Conservation (phyloP, 2,329 filamentous ascomycete genomes). For the Monosporascus ibericus region DNA sequence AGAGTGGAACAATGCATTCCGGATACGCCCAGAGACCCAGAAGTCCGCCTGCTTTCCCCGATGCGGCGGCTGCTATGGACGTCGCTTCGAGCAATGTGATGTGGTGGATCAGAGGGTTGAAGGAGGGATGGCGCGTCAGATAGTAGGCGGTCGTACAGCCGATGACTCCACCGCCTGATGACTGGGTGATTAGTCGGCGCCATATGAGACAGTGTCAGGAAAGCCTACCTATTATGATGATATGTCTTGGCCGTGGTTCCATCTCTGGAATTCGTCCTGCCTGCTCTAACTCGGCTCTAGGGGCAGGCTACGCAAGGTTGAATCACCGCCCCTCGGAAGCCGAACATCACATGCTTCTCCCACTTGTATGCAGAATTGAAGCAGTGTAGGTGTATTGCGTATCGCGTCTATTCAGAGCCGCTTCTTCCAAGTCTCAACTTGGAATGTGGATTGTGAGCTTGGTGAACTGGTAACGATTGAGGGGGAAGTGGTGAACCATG, state of each 20-base stretch:
- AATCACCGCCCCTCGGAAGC: no score
- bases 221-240: neutral
- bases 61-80: conserved; percentile 81
- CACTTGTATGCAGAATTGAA: no score
- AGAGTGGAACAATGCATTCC: conserved; percentile 73
- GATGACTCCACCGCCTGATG: conserved; percentile 80
- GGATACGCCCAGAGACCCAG: conserved; percentile 92
- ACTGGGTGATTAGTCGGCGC: conserved; percentile 3
- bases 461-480: no score
- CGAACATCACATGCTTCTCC: no score
- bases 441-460: no score
- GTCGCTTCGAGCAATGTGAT: conserved; percentile 86
- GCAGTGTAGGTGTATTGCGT: no score
- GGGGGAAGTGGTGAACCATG: no score
- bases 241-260: neutral
- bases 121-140: conserved; percentile 77
- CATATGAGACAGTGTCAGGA: neutral
- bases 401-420: no score
- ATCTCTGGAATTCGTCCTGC: neutral
- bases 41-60: conserved; percentile 89
- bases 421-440: no score
- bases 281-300: no score
- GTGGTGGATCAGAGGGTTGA: conserved; percentile 65
- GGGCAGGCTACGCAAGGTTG: no score
- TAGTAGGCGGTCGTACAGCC: conserved; percentile 89